Base-by-base conservation (phyloP, 2,329 filamentous ascomycete species). In the Teratosphaeria epicoccoides region DNA sequence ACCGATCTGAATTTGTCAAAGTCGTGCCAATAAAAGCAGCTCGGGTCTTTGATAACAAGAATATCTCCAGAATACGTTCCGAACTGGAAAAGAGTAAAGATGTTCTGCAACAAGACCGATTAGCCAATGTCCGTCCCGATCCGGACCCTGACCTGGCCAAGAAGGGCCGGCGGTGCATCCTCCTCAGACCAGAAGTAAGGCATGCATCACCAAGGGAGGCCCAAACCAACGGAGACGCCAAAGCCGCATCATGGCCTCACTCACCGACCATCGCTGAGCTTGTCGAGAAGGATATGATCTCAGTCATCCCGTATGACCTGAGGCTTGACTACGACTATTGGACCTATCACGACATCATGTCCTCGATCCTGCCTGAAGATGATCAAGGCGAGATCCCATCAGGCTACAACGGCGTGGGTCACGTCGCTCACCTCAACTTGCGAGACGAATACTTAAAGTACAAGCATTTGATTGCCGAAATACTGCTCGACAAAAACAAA, bases 351-450 rank as follows among this genome's bases (percentile, higher is more conserved):
- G 90, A 97, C 60, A 85, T 98, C 37, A 87, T 96, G 64, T 76
- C 76, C 47, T 81, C 88, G 3, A 81, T 96, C 51, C 76, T 98
- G 1, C 90, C 90, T 0, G 83, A 89, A 58, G 83, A 88, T 46
- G 76, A 86, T 23, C 82, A 89, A 58, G 83, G 84, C 40, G 89
- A 94, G 57, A 82, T 93, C 26, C 91, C 90, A 2, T 80, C 82
- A 26, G 88, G 89, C 47, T 97, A 95, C 73, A 88, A 88, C 52
- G 83, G 84, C 29, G 89, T 91, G 29, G 91, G 93, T 20, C 91
- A 97, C 62, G 83, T 97, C 48, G 91, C 89, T 40, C 93, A 98
- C 65, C 74, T 98, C 53, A 98, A 98, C 68, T 82, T 98, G 26
- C 82, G 88, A 48, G 82, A 87, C 20, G 79, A 83, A 57, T 96